A percentile compares a stretch with the other conserved stretches of the same genome.
These are phyloP conservation scores for Gossypium trilobum DNA, from an alignment of 441 rosid species.

Conservation along the genomic window DNA sequence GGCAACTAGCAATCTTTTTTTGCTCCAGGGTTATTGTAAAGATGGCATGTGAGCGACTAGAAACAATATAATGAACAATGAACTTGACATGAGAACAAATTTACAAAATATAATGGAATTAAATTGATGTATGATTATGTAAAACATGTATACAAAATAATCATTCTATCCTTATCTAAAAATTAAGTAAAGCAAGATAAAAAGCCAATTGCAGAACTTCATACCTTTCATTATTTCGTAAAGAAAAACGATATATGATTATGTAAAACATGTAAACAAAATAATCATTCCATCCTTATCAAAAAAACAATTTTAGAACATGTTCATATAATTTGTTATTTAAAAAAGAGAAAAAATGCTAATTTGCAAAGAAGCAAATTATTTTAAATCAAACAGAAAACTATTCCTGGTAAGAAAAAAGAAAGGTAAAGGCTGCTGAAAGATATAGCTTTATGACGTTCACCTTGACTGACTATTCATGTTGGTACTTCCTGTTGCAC, in stretches of 20 bases:
- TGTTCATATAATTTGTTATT: background rate
- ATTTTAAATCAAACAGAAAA: background rate
- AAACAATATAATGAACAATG: background rate
- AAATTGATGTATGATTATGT: background rate
- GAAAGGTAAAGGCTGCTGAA: background rate
- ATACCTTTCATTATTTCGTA: no score
- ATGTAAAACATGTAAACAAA: background rate
- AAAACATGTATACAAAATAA: background rate
- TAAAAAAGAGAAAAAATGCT: background rate
- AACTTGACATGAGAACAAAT: background rate
- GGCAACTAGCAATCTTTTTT: conserved; percentile 46
- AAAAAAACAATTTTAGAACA: background rate
- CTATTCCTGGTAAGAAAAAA: background rate
- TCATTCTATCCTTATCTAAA: background rate
- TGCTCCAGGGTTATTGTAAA: conserved; percentile 89
- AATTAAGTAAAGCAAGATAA: background rate
- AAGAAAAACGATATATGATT: background rate
- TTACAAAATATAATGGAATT: background rate
- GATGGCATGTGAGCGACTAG: conserved; percentile 96
- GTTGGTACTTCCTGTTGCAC: conserved; percentile 91
- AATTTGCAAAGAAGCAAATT: no score
- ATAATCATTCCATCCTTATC: background rate
- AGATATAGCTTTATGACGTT: background rate
- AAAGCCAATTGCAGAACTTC: no score
- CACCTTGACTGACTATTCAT: conserved; percentile 98